Evolutionary conservation across 495 filamentous ascomycete genomes (phyloP).

Genomic region (Aspergillus olivimuriae): DNA sequence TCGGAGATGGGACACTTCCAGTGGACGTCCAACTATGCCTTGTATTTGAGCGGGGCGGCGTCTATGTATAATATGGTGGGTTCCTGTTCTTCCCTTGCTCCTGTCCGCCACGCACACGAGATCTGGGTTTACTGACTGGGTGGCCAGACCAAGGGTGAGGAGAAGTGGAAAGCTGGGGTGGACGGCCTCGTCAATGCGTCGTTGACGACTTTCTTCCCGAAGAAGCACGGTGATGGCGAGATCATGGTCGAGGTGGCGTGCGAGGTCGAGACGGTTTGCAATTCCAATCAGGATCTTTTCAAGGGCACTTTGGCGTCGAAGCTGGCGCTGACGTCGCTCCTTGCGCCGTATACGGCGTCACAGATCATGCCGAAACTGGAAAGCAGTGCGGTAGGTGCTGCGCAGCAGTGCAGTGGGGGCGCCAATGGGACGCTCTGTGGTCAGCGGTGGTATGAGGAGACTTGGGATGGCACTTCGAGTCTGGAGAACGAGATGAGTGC

Average conservation of each 20-base stretch:
- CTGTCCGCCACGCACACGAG: background rate
- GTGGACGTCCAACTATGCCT: conserved; percentile 65
- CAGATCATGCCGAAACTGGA: conserved; percentile 44
- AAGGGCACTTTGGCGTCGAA: conserved; percentile 63
- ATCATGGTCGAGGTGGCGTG: conserved; percentile 61
- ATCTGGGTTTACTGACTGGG: background rate
- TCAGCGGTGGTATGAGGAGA: conserved; percentile 30
- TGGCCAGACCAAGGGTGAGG: conserved; percentile 21
- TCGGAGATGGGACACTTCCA: conserved; percentile 47
- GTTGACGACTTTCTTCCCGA: conserved; percentile 41
- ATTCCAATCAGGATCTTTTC: conserved; percentile 56
- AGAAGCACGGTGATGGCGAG: conserved; percentile 32
- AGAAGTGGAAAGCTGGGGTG: conserved; percentile 46
- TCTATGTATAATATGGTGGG: conserved; percentile 63
- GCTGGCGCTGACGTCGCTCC: conserved; percentile 50
- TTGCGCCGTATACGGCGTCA: conserved; percentile 51
- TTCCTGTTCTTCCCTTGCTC: background rate
- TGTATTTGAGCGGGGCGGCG: conserved; percentile 61
- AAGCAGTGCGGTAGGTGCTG: conserved; percentile 47
- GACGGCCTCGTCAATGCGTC: conserved; percentile 48
- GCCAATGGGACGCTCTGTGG: conserved; percentile 38
- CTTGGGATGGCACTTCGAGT: conserved; percentile 33
- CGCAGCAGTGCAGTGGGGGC: conserved; percentile 43
- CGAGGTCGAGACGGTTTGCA: conserved; percentile 53
- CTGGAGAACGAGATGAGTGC: conserved; percentile 48